Evolutionary conservation across 2,329 filamentous ascomycete species (phyloP), one percentile per base, ranked within the genome.

Genomic region (Fusarium newnesense): DNA sequence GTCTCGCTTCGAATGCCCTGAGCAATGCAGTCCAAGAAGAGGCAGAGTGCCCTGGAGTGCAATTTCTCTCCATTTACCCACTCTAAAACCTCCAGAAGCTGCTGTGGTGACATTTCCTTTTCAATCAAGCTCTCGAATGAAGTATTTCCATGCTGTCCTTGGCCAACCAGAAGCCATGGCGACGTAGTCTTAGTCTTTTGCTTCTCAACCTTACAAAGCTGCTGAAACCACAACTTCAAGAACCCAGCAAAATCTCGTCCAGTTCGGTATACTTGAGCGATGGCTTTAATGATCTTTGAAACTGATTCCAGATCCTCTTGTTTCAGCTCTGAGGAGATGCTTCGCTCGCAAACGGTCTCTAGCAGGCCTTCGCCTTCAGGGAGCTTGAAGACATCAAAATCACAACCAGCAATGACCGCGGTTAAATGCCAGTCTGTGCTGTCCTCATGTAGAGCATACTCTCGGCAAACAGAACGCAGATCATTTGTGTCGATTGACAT

Each of bases 361-460:
- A 88, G 80, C 9, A 88, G 75, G 11, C 72, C 70, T 12, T 78
- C 77, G 2, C 83, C 84, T 6, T 85, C 80, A 0, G 80, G 81
- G 39, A 76, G 83, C 74, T 84, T 81, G 52, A 88, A 86, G 12
- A 85, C 80, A 52, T 87, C 87, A 1, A 85, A 81, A 42, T 88
- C 86, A 49, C 86, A 85, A 12, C 79, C 78, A 2, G 85, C 81
- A 32, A 85, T 74, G 18, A 79, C 79, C 19, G 81, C 83, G 11
- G 87, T 72, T 15, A 88, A 75, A 0, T 68, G 68, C 86, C 87
- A 87, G 50, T 86, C 82, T 7, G 81, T 83, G 9, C 60, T 74
- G 8, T 79, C 73, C 13, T 73, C 60, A 4, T 75, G 70, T 6
- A 87, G 68, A 2, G 82, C 86, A 69, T 86, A 86, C 5, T 81